A percentile compares a stretch with the other conserved stretches of the same genome.
Conservation (phyloP, 2,329 filamentous ascomycete genomes). For the Botrytis medusae region DNA sequence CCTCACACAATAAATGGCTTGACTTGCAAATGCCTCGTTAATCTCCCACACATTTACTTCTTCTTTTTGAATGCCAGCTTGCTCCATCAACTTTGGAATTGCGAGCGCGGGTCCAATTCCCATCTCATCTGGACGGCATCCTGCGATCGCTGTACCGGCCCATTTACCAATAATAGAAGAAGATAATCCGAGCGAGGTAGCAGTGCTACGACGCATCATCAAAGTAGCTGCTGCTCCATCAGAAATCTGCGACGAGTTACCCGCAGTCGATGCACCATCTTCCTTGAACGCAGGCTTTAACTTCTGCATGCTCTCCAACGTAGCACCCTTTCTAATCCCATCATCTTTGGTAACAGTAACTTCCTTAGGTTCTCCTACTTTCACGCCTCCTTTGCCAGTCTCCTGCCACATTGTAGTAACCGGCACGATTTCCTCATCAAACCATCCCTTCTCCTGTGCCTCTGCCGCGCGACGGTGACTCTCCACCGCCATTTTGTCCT, state of each 20-base stretch:
- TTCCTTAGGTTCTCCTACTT: constrained; percentile 55
- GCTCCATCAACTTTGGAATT: constrained; percentile 76
- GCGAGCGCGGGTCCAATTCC: constrained; percentile 84
- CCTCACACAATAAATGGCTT: constrained; percentile 69
- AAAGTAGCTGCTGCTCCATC: constrained; percentile 84
- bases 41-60: constrained; percentile 90
- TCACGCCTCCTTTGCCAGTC: constrained; percentile 59
- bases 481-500: constrained; percentile 77
- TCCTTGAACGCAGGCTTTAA: constrained; percentile 84
- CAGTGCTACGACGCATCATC: constrained; percentile 81
- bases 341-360: constrained; percentile 77
- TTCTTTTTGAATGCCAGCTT: constrained; percentile 61
- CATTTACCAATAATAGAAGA: constrained; percentile 77
- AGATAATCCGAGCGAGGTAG: constrained; percentile 68
- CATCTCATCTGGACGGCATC: constrained; percentile 90
- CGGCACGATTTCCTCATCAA: constrained; percentile 76
- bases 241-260: constrained; percentile 82
- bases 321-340: constrained; percentile 71
- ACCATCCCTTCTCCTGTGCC: constrained; percentile 68
- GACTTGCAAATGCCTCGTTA: constrained; percentile 77
- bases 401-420: constrained; percentile 70
- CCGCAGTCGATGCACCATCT: constrained; percentile 77
- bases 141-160: constrained; percentile 71
- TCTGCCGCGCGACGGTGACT: constrained; percentile 71
- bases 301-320: constrained; percentile 67